These are phyloP conservation scores for Xerophyta viscosa DNA, from an alignment of 106 monocot genomes.

Conservation along the genomic window DNA sequence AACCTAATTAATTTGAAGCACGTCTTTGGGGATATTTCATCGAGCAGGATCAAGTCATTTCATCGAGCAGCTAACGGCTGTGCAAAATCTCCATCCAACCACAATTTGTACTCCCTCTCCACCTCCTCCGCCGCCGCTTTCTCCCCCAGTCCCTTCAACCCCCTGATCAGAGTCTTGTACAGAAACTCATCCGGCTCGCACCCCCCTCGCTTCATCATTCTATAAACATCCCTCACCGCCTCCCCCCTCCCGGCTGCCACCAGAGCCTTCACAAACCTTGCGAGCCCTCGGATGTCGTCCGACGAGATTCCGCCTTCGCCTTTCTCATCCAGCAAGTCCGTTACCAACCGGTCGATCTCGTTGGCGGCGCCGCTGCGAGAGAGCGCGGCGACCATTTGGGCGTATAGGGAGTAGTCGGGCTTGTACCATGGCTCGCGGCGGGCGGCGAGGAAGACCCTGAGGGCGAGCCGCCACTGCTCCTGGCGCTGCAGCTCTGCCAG, in stretches of 20 bases:
- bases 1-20: too few species aligned
- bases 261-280: conserved; percentile 49
- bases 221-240: conserved; percentile 39
- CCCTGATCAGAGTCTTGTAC: conserved; percentile 49
- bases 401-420: conserved; percentile 35
- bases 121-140: conserved; percentile 46
- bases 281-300: conserved; percentile 35
- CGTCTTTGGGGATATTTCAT: too few species aligned
- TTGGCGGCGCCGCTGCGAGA: conserved; percentile 4
- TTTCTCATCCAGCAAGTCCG: conserved; percentile 32
- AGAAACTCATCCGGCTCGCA: conserved; percentile 59
- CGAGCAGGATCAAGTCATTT: too few species aligned
- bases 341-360: conserved; percentile 24
- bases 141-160: conserved; percentile 63
- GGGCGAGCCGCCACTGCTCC: conserved; percentile 40
- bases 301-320: conserved; percentile 7
- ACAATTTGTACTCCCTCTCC: conserved; percentile 49
- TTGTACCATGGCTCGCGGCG: conserved; percentile 37
- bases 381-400: conserved; percentile 40
- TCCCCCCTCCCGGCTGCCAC: conserved; percentile 36
- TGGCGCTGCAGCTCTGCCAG: conserved; percentile 64
- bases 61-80: conserved; percentile 21
- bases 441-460: conserved; percentile 35
- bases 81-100: conserved; percentile 15
- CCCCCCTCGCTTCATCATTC: conserved; percentile 38